Evolutionary conservation across 768 basidiomycete species (phyloP), one percentile per base, ranked within the genome.

Genomic region (Amanita muscaria): DNA sequence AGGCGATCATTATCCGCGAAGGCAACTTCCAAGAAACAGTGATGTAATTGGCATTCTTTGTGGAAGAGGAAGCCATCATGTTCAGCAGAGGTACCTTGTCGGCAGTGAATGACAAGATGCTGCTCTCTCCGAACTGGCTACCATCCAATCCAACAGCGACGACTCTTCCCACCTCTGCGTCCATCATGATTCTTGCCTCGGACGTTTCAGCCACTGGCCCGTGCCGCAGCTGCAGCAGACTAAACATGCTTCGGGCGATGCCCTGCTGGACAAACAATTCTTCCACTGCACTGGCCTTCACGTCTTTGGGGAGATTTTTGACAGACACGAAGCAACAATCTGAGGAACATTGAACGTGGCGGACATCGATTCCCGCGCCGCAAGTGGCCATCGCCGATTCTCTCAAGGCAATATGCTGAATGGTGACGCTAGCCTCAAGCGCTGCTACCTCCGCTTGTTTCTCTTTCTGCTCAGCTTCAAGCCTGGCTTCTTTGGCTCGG

Each of bases 1-100:
- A n/a, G n/a, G n/a, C n/a, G n/a, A n/a, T n/a, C n/a, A n/a, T n/a
- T n/a, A 66, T 57, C 4, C 54, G 53, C n/a, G 70, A 73, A 1
- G 78, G 77, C 1, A 60, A 58, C 5, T 58, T 64, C 76, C 79
- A 83, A 9, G 66, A 69, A 34, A 80, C 64, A 0, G 66, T 68
- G 40, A 81, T 52, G 25, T 66, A 61, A 11, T 75, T 62, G 5
- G 56, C 36, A 25, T 64, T 62, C 2, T 58, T 22, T 24, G 65
- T 62, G 24, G 60, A 12, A 81, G 53, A 5, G 76, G 79, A 36
- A 63, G 64, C 31, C 66, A 63, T 59, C 21, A 62, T 60, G 39
- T 65, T 68, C 31, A 11, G 46, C 40, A 59, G 59, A 24, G 63
- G 60, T 38, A 64, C 68, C 31, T n/a, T 5, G 5, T 40, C 25